Evolutionary conservation across 2,329 filamentous ascomycete species (phyloP).

Genomic region (Zymoseptoria passerinii): DNA sequence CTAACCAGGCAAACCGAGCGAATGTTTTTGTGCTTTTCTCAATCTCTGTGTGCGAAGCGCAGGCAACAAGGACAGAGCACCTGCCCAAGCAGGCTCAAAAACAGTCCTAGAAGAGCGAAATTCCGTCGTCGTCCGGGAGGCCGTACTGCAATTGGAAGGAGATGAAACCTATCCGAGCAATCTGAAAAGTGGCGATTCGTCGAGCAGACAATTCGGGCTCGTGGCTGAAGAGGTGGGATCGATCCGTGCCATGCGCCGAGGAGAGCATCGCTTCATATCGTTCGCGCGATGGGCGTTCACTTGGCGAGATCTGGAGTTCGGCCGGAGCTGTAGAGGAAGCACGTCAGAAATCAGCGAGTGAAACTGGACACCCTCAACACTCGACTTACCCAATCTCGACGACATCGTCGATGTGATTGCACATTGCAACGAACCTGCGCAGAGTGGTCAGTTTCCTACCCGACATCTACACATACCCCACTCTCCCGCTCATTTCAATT

Average conservation of each 20-base stretch:
- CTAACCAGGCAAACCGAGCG: neutral
- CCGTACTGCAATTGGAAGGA: neutral
- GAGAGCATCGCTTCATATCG: neutral
- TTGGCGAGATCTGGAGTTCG: conserved; percentile 20
- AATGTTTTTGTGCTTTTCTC: conserved; percentile 1
- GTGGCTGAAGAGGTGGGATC: neutral
- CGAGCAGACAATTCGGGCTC: neutral
- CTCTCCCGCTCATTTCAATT: neutral
- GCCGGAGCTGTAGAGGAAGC: conserved; percentile 15
- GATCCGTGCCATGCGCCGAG: neutral
- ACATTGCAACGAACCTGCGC: conserved; percentile 75
- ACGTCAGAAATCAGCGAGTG: conserved; percentile 5
- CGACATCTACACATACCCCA: neutral
- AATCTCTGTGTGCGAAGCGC: neutral
- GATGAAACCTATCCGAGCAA: neutral
- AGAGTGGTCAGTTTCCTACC: neutral
- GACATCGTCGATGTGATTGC: conserved; percentile 95
- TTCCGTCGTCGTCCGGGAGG: neutral
- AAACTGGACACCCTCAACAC: too few species aligned
- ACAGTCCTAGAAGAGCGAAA: neutral
- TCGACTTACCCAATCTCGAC: conserved; percentile 69
- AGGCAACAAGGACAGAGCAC: neutral
- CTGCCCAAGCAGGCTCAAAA: neutral
- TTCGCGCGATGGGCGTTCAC: conserved; percentile 10
- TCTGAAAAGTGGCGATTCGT: neutral